Base-by-base conservation (phyloP, 441 rosid genomes). In the Sinapis alba region DNA sequence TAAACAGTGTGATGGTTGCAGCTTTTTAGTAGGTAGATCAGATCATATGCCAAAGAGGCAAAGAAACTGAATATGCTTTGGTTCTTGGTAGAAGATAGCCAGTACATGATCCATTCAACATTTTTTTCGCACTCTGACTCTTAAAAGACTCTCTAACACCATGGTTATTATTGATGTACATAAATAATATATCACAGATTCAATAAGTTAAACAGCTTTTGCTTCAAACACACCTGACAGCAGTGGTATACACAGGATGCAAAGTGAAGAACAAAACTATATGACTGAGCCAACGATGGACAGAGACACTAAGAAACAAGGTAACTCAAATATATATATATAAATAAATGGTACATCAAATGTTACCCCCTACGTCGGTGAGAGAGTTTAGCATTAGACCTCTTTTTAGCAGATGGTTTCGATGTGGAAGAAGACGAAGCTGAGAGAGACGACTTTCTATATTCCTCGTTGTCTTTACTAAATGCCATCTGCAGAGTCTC, bases 401-500 rank as follows among this genome's bases (percentile, higher is more conserved):
- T 74, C 41, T 18, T 54, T 10, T 32, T 13, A 4, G 58, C 75
- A 2, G 21, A 1, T 24, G 86, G 73, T 60, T 83, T 87, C 21
- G 90, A 77, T 0, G 89, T 85, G 0, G 90, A 80, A 28, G 73
- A 69, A 69, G 73, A 69, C 1, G 41, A 69, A 34, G 73, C 38
- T 15, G 73, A 36, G 65, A 38, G 56, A 57, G 73, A 69, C 38
- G 91, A 83, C 56, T 72, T 79, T 30, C 69, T 84, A 36, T 67
- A 51, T 78, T 88, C 89, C 69, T 81, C 86, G 34, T 79, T 86
- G 71, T 93, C 95, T 76, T 87, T 82, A 32, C 27, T 68, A 61
- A 82, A 90, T 4, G 97, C 92, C 73, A 83, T 78, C 3, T 38
- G 65, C 7, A 93, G 24, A 45, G 57, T 65, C 41, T 90, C 90